Base-by-base conservation (phyloP, 2,329 filamentous ascomycete genomes). In the Ceratocystis cacaofunesta region DNA sequence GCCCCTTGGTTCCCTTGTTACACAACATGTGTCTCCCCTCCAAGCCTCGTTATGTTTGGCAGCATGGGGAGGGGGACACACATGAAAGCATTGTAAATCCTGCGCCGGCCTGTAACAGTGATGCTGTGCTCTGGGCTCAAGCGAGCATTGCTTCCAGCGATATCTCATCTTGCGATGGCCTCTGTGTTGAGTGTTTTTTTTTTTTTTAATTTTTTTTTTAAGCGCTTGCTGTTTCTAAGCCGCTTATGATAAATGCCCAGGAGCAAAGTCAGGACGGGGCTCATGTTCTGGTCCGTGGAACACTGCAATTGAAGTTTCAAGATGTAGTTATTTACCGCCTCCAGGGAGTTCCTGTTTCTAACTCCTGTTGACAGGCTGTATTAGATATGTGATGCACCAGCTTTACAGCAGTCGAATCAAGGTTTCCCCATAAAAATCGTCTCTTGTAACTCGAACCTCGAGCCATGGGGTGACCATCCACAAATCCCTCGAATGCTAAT, bases 1-100 rank as follows among this genome's bases (percentile, higher is more conserved):
- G 52, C 25, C 7, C 7, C 28, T 57, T 32, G 52, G 25, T 28
- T 19, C 68, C 63, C 66, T 67, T 70, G 63, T 64, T 67, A 19
- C 19, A 65, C 50, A 19, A 22, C 50, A 57, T 62, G 48, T 61
- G 41, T 28, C 28, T 50, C 5, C 44, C 30, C 32, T 17, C 6
- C 17, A 30, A 50, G 46, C 43, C n/a, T 66, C 19, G 30, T 32
- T 8, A 32, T 46, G 66, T 61, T 66, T 32, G 22, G 30, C 50
- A 55, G 44, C 46, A 57, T 22, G 22, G 6, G 22, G 5, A 15
- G 41, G 22, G 28, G 28, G 19, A 48, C 61, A 62, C 17, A 22
- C n/a, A 52, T 8, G 48, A 8, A 22, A 10, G 22, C 6, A 41
- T 41, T 22, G 7, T 22, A 50, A 50, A 19, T 10, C 19, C 48